phyloP scores from a whole-genome alignment of 306 rosid genomes.

The Gleditsia sinensis region DNA sequence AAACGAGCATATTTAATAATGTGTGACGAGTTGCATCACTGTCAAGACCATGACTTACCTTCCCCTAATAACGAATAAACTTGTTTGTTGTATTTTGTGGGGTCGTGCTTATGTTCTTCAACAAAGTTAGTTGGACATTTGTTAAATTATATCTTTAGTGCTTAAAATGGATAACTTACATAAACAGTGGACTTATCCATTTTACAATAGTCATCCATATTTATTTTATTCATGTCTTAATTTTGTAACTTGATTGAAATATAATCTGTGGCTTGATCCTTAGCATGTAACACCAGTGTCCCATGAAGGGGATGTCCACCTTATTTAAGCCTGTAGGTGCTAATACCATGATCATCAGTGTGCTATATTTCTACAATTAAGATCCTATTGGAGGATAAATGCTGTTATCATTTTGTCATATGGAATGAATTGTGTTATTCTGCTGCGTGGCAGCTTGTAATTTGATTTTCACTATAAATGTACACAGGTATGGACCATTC shows the following conservation, averaged over 20 bases:
- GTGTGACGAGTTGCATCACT: conserved; percentile 21
- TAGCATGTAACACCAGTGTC: not conserved
- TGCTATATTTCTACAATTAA: not conserved
- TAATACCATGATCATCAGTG: not conserved
- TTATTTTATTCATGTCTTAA: conserved; percentile 12
- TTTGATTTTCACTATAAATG: conserved; percentile 27
- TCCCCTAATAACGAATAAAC: not conserved
- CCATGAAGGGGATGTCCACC: too few relatives aligned
- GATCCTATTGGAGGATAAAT: not conserved
- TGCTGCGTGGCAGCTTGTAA: not conserved
- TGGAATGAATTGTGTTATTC: not conserved
- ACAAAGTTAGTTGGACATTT: not conserved
- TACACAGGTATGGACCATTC: conserved; percentile 79
- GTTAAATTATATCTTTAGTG: not conserved
- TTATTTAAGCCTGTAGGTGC: not conserved
- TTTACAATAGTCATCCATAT: not conserved
- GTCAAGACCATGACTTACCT: not conserved
- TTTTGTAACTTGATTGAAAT: not conserved
- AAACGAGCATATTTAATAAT: conserved; percentile 12
- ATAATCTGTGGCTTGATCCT: not conserved
- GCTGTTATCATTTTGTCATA: not conserved
- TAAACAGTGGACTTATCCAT: not conserved
- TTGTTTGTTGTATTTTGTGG: not conserved
- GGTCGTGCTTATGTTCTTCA: not conserved
- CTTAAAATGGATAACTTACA: not conserved